Evolutionary conservation across 2,329 filamentous ascomycete species (phyloP).

Genomic region (Colletotrichum horii): DNA sequence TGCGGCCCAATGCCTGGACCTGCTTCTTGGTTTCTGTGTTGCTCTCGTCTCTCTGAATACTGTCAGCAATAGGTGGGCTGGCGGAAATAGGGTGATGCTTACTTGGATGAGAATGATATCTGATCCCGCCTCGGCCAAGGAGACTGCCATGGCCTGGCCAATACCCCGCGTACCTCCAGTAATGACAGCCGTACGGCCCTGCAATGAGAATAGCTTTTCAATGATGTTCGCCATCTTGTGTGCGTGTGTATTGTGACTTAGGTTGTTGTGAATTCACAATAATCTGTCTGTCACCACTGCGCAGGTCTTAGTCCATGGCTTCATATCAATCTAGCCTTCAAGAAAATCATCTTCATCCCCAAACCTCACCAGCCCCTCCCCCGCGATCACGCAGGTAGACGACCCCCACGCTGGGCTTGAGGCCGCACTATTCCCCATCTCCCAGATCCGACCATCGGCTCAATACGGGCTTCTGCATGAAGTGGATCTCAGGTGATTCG

Average conservation of each 20-base stretch:
- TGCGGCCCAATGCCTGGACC: constrained; percentile 25
- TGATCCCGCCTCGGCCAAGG: constrained; percentile 24
- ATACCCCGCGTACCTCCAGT: constrained; percentile 27
- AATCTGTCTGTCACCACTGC: neutral
- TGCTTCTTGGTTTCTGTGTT: constrained; percentile 24
- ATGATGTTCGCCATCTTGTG: constrained; percentile 16
- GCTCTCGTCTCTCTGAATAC: constrained; percentile 21
- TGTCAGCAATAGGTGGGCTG: neutral
- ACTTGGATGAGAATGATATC: constrained; percentile 25
- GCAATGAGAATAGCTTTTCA: constrained; percentile 24
- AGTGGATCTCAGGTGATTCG: neutral
- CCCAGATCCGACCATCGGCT: neutral
- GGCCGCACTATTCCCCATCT: neutral
- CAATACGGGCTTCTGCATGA: neutral
- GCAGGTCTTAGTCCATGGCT: neutral
- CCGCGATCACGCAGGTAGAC: neutral
- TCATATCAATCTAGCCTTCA: neutral
- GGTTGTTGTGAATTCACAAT: neutral
- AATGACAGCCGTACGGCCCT: constrained; percentile 24
- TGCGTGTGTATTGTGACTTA: neutral
- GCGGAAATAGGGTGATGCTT: neutral
- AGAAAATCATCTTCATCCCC: neutral
- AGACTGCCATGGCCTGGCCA: constrained; percentile 26
- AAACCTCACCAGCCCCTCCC: neutral
- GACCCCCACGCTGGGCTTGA: neutral